Percentiles rank a stretch among this genome's conserved stretches.
Evolutionary conservation across 345 rosid species (phyloP).

Genomic region (Salix viminalis): DNA sequence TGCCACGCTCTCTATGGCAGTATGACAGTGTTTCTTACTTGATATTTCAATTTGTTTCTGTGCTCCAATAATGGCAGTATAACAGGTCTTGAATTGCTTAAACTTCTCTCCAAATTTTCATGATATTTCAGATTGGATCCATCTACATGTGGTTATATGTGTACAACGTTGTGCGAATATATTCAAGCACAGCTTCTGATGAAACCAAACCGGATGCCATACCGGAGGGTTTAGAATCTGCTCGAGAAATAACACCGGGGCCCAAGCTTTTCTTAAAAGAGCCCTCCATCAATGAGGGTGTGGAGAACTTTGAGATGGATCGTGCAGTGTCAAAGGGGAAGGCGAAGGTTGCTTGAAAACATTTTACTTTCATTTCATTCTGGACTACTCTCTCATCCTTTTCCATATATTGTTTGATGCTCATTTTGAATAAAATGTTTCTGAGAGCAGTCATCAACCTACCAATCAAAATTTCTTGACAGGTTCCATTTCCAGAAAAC

Average conservation of each 20-base stretch:
- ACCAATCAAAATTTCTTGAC: background rate
- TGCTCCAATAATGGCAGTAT: background rate
- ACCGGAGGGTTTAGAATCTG: background rate
- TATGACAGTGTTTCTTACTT: constrained; percentile 7
- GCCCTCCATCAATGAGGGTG: background rate
- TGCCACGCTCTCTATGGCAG: constrained; percentile 52
- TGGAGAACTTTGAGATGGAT: constrained; percentile 4
- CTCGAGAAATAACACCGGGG: constrained; percentile 11
- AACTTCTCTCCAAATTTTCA: background rate
- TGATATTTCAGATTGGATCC: constrained; percentile 37
- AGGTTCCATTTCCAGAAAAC: constrained; percentile 24
- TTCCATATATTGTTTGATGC: background rate
- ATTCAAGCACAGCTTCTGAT: constrained; percentile 13
- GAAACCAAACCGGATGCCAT: constrained; percentile 1
- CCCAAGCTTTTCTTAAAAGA: constrained; percentile 19
- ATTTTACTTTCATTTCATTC: background rate
- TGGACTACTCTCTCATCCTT: background rate
- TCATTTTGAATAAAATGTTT: background rate
- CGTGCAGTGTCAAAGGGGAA: constrained; percentile 1
- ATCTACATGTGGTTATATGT: constrained; percentile 48
- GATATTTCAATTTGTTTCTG: background rate
- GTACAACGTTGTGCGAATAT: constrained; percentile 37
- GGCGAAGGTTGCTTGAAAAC: background rate
- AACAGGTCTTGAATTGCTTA: background rate
- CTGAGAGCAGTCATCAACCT: background rate